Evolutionary conservation across 176 grass and related monocot species (phyloP).

Genomic region (Eleusine coracana): DNA sequence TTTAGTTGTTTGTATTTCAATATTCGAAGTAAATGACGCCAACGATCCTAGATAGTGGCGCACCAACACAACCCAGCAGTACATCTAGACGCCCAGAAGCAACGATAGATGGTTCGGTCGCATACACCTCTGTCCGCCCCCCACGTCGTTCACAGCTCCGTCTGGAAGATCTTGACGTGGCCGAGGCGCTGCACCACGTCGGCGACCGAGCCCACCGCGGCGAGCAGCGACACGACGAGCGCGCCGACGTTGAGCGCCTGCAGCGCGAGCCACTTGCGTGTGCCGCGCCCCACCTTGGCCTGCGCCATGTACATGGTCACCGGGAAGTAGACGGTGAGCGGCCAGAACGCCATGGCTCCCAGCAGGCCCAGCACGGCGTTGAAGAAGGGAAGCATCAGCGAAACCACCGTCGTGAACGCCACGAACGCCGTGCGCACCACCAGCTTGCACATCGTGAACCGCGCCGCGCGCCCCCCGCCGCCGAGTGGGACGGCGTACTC

Average conservation of each 20-base stretch:
- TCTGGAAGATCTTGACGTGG: slow-evolving; percentile 80
- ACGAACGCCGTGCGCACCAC: slow-evolving; percentile 76
- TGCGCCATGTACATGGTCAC: slow-evolving; percentile 84
- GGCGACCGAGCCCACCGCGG: slow-evolving; percentile 70
- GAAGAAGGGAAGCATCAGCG: slow-evolving; percentile 90
- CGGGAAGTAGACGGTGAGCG: slow-evolving; percentile 85
- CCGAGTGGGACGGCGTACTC: slow-evolving; percentile 59
- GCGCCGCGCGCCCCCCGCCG: slow-evolving; percentile 40
- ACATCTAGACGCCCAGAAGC: neutral
- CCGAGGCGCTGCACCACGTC: slow-evolving; percentile 72
- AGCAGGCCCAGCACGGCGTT: slow-evolving; percentile 85
- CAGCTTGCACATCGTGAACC: slow-evolving; percentile 73
- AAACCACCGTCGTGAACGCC: slow-evolving; percentile 61
- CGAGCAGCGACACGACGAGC: slow-evolving; percentile 71
- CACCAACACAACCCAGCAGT: neutral
- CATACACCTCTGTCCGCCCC: neutral
- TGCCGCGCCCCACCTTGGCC: slow-evolving; percentile 60
- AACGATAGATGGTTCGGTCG: neutral
- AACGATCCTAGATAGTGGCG: neutral
- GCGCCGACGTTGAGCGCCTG: slow-evolving; percentile 71
- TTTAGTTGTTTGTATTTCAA: neutral
- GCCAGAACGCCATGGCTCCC: slow-evolving; percentile 81
- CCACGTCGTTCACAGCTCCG: slow-evolving; percentile 46
- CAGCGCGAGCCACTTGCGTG: slow-evolving; percentile 65
- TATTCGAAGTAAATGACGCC: neutral